These are phyloP conservation scores for Debaryomycetaceae sp. DNA, from an alignment of 1,139 yeast genomes.

Conservation along the genomic window DNA sequence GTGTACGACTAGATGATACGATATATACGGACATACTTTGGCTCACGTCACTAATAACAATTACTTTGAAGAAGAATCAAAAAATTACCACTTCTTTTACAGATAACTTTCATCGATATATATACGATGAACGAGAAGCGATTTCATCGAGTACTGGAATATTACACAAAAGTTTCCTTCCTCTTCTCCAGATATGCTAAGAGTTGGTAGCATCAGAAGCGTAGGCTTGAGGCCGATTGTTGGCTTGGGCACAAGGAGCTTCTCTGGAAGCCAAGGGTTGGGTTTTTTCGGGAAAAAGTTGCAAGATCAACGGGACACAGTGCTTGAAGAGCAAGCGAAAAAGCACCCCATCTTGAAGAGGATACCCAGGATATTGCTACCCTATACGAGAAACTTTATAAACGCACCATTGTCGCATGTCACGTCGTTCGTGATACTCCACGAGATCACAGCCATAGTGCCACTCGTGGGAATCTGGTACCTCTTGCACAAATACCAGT, in stretches of 20 bases:
- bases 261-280: not conserved
- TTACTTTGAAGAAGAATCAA: too few species aligned
- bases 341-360: conserved; percentile 34
- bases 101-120: not conserved
- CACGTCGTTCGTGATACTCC: conserved; percentile 74
- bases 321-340: not conserved
- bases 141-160: not conserved
- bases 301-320: not conserved
- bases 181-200: not conserved
- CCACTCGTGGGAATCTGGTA: conserved; percentile 82
- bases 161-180: not conserved
- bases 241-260: not conserved
- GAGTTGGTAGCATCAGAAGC: not conserved
- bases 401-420: conserved; percentile 67
- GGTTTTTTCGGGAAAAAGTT: not conserved
- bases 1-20: conserved; percentile 85
- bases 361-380: conserved; percentile 48
- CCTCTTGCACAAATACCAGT: conserved; percentile 53
- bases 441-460: conserved; percentile 78
- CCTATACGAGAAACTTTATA: conserved; percentile 47
- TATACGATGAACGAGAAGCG: not conserved
- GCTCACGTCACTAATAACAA: too few species aligned
- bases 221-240: not conserved
- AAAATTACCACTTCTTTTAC: not conserved
- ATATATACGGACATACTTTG: conserved; percentile 54